Conservation (phyloP, 2,329 filamentous ascomycete genomes). For the Pseudovirgaria hyperparasitica region DNA sequence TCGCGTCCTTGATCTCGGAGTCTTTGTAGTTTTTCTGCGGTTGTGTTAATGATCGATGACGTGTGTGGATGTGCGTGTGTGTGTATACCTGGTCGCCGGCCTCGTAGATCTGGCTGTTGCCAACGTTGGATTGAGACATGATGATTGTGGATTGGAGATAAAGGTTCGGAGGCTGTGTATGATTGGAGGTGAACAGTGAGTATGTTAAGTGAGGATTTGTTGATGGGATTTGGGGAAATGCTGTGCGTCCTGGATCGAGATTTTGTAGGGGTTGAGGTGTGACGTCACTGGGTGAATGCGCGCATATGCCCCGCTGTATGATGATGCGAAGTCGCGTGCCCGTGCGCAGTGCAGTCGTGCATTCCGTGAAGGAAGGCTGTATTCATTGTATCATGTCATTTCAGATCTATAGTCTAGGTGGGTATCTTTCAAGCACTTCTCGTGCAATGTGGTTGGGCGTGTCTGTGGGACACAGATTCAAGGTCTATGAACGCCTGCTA, state of each 20-base stretch:
- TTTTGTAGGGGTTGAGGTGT: too few species aligned
- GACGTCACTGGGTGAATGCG: too few species aligned
- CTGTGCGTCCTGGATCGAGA: too few species aligned
- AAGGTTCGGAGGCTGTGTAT: background rate
- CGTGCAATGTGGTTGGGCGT: background rate
- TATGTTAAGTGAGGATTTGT: too few species aligned
- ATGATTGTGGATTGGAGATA: background rate
- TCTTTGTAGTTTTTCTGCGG: slow-evolving; percentile 43
- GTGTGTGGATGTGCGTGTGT: slow-evolving; percentile 1
- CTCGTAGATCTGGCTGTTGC: slow-evolving; percentile 55
- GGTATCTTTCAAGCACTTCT: too few species aligned
- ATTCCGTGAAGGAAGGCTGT: too few species aligned
- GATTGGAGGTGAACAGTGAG: too few species aligned
- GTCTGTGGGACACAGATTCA: background rate
- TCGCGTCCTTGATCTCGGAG: slow-evolving; percentile 36
- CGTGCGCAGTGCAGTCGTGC: too few species aligned
- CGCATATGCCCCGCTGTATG: too few species aligned
- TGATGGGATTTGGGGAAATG: too few species aligned
- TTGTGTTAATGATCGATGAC: background rate
- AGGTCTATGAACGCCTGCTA: background rate
- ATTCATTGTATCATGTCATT: background rate
- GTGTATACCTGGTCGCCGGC: slow-evolving; percentile 52
- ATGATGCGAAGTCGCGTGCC: too few species aligned
- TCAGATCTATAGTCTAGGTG: background rate
- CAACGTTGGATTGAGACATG: slow-evolving; percentile 50